Percentiles rank a stretch among this genome's conserved stretches.
phyloP scores from a whole-genome alignment of 768 basidiomycete species.

The Rhodocollybia butyracea region DNA sequence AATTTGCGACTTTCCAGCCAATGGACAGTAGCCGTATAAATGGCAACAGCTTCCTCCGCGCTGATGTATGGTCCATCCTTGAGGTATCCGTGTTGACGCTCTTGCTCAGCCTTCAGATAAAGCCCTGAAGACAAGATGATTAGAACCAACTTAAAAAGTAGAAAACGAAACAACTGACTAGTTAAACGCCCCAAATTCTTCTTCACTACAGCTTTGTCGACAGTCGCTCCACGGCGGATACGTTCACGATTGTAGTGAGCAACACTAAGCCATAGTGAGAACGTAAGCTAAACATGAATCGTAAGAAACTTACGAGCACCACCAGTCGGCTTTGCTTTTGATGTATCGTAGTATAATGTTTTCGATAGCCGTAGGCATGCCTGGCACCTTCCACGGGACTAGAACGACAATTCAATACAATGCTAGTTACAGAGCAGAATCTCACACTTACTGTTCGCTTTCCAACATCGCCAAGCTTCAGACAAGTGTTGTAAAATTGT shows the following conservation, averaged over 20 bases:
- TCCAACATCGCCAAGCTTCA: slow-evolving; percentile 98
- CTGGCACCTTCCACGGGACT: slow-evolving; percentile 99
- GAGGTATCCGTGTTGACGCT: slow-evolving; percentile 96
- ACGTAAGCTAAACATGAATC: background rate
- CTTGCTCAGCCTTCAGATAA: slow-evolving; percentile 98
- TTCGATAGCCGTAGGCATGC: slow-evolving; percentile 99
- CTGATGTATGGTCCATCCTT: slow-evolving; percentile 99
- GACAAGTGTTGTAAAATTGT: slow-evolving; percentile 97
- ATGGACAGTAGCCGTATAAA: slow-evolving; percentile 97
- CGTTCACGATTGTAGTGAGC: slow-evolving; percentile 98
- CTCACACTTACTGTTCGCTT: slow-evolving; percentile 73
- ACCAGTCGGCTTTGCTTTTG: slow-evolving; percentile 99
- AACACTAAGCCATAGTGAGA: slow-evolving; percentile 46
- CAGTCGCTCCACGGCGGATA: slow-evolving; percentile 94
- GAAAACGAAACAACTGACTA: slow-evolving; percentile 44
- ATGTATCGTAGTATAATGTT: slow-evolving; percentile 99
- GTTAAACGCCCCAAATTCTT: slow-evolving; percentile 98
- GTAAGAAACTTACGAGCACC: slow-evolving; percentile 68
- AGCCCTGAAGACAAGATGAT: slow-evolving; percentile 46
- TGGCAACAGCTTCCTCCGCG: slow-evolving; percentile 97
- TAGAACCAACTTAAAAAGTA: background rate
- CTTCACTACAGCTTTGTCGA: slow-evolving; percentile 98
- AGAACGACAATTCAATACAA: slow-evolving; percentile 14
- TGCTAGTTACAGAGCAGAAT: background rate
- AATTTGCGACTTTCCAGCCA: slow-evolving; percentile 99